A percentile compares a stretch with the other conserved stretches of the same genome.
phyloP scores from a whole-genome alignment of 116 monocot species.

The Dioscorea cayenensis region DNA sequence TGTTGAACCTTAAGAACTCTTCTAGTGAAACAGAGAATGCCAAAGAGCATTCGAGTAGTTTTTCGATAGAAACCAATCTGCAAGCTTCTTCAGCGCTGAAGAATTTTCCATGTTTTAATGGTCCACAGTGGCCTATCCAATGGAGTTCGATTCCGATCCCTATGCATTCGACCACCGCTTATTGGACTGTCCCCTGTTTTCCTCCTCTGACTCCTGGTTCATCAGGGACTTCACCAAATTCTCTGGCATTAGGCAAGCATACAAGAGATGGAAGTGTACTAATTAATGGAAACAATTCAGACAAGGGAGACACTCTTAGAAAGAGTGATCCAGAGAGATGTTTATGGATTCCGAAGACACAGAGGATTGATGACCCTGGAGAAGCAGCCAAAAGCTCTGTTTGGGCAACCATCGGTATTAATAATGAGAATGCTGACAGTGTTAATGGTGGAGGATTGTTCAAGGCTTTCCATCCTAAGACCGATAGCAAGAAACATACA shows the following conservation, averaged over 20 bases:
- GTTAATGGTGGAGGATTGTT: slow-evolving; percentile 9
- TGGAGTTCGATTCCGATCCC: slow-evolving; percentile 14
- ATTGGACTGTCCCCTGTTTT: slow-evolving; percentile 11
- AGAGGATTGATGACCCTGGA: slow-evolving; percentile 39
- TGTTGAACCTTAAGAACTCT: background rate
- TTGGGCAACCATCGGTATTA: slow-evolving; percentile 31
- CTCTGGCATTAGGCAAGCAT: slow-evolving; percentile 26
- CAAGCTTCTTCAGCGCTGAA: background rate
- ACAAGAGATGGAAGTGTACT: slow-evolving; percentile 19
- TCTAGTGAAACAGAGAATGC: background rate
- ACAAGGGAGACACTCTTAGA: background rate
- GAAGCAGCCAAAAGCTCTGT: slow-evolving; percentile 45
- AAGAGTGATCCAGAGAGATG: slow-evolving; percentile 3
- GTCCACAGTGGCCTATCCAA: background rate
- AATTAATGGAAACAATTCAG: background rate
- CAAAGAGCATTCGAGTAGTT: background rate
- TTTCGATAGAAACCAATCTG: background rate
- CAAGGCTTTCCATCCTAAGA: slow-evolving; percentile 20
- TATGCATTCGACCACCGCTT: slow-evolving; percentile 12
- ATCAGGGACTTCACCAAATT: slow-evolving; percentile 3
- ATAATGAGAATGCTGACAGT: slow-evolving; percentile 16
- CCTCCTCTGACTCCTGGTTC: background rate
- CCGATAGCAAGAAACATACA: background rate
- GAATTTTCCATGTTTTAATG: slow-evolving; percentile 6
- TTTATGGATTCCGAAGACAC: slow-evolving; percentile 50